Evolutionary conservation across 139 green algal genomes (phyloP).

Genomic region (Micractinium conductrix): DNA sequence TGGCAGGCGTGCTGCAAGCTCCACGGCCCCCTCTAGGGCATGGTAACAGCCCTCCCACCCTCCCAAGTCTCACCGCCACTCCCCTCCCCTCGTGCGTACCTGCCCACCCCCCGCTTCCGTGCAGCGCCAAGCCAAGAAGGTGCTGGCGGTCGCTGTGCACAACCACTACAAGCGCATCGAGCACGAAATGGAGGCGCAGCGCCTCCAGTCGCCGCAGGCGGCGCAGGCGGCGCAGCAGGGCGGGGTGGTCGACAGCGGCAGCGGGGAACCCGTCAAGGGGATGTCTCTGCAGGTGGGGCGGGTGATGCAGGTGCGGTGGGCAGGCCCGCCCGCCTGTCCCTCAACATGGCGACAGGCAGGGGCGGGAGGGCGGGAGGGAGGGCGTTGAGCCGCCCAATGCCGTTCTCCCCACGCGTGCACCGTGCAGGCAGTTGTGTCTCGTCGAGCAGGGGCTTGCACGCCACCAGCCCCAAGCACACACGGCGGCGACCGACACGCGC

Average conservation of each 20-base stretch:
- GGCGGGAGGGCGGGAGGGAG: too few species aligned
- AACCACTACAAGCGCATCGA: slow-evolving; percentile 91
- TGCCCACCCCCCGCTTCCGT: background rate
- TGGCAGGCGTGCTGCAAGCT: too few species aligned
- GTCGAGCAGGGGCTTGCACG: background rate
- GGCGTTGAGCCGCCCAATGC: too few species aligned
- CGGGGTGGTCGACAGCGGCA: background rate
- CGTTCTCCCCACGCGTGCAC: too few species aligned
- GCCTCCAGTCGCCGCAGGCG: slow-evolving; percentile 1
- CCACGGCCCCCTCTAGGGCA: too few species aligned
- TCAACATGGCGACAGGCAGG: too few species aligned
- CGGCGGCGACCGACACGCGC: too few species aligned
- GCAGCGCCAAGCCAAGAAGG: slow-evolving; percentile 72
- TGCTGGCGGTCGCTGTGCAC: slow-evolving; percentile 86
- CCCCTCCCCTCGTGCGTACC: background rate
- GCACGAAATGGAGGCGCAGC: slow-evolving; percentile 48
- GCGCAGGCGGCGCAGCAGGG: background rate
- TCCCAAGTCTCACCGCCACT: background rate
- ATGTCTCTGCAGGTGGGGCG: too few species aligned
- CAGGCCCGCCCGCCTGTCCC: too few species aligned
- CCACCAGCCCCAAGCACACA: background rate
- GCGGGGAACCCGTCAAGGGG: background rate
- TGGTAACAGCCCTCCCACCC: too few species aligned
- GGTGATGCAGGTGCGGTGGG: too few species aligned
- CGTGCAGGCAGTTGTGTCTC: too few species aligned